phyloP scores from a whole-genome alignment of 140 eudicot species.

The Oenanthe javanica region DNA sequence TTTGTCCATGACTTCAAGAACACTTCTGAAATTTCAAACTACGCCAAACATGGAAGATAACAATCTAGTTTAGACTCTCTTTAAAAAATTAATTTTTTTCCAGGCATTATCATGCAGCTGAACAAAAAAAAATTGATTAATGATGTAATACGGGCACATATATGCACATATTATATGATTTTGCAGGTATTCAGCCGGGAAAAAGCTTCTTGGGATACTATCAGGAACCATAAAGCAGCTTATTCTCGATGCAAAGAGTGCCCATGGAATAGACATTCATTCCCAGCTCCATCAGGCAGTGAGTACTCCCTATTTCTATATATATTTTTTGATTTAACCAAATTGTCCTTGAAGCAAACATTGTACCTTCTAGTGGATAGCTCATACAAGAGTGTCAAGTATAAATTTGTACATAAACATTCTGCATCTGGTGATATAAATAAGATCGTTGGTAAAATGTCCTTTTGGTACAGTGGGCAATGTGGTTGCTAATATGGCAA shows the following conservation, averaged over 20 bases:
- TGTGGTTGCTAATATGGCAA: slow-evolving; percentile 58
- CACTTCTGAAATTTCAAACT: slow-evolving; percentile 4
- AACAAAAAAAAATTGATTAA: too few relatives aligned
- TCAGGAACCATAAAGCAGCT: slow-evolving; percentile 52
- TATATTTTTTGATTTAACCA: too few relatives aligned
- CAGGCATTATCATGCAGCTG: too few relatives aligned
- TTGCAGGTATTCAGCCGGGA: slow-evolving; percentile 13
- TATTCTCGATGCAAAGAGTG: slow-evolving; percentile 44
- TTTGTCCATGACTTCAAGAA: slow-evolving; percentile 35
- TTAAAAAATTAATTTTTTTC: too few relatives aligned
- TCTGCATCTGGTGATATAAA: too few relatives aligned
- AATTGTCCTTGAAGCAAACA: too few relatives aligned
- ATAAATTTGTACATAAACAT: too few relatives aligned
- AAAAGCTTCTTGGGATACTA: slow-evolving; percentile 30
- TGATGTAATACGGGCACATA: neutral
- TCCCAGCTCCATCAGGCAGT: slow-evolving; percentile 45
- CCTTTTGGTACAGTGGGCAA: slow-evolving; percentile 43
- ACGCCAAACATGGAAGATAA: slow-evolving; percentile 29
- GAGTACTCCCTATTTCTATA: slow-evolving; percentile 11
- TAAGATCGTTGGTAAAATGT: too few relatives aligned
- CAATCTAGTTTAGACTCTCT: too few relatives aligned
- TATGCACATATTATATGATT: neutral
- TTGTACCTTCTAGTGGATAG: too few relatives aligned
- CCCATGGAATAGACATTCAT: slow-evolving; percentile 47
- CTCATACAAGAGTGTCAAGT: too few relatives aligned